A percentile compares a stretch with the other conserved stretches of the same genome.
Evolutionary conservation across 1,284 basidiomycete species (phyloP).

Genomic region (Paramarasmius palmivorus): DNA sequence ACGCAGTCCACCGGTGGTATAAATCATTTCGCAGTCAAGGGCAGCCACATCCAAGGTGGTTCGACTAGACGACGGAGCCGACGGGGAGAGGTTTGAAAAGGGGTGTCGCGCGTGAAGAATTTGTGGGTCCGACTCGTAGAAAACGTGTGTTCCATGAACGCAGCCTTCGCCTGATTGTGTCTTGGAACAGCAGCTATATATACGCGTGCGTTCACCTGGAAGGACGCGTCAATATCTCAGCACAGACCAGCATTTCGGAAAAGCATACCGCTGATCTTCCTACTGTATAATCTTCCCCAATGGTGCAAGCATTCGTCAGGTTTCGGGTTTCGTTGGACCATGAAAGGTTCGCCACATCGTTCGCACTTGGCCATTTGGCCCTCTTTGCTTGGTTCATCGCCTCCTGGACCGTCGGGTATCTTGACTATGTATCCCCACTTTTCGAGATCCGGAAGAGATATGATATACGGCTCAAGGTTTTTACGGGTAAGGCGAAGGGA

Average conservation of each 20-base stretch:
- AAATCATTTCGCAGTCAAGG: conserved; percentile 92
- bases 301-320: conserved; percentile 77
- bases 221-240: conserved; percentile 22
- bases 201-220: conserved; percentile 63
- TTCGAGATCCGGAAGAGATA: conserved; percentile 58
- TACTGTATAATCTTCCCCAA: conserved; percentile 73
- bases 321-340: conserved; percentile 60
- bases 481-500: conserved; percentile 56
- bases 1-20: conserved; percentile 85
- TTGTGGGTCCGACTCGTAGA: conserved; percentile 71
- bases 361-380: conserved; percentile 75
- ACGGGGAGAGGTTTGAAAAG: conserved; percentile 56
- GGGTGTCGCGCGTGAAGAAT: conserved; percentile 74
- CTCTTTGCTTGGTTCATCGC: conserved; percentile 62
- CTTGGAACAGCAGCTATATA: conserved; percentile 71
- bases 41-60: conserved; percentile 73
- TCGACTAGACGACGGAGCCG: conserved; percentile 28
- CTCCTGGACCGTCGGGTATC: conserved; percentile 64
- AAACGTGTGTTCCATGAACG: conserved; percentile 70
- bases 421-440: conserved; percentile 74
- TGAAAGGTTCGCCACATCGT: conserved; percentile 70
- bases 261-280: conserved; percentile 57
- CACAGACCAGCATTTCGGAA: conserved; percentile 13
- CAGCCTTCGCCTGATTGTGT: conserved; percentile 63
- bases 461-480: conserved; percentile 58